These are phyloP conservation scores for Exophiala xenobiotica DNA, from an alignment of 2,329 filamentous ascomycete genomes.

Conservation along the genomic window DNA sequence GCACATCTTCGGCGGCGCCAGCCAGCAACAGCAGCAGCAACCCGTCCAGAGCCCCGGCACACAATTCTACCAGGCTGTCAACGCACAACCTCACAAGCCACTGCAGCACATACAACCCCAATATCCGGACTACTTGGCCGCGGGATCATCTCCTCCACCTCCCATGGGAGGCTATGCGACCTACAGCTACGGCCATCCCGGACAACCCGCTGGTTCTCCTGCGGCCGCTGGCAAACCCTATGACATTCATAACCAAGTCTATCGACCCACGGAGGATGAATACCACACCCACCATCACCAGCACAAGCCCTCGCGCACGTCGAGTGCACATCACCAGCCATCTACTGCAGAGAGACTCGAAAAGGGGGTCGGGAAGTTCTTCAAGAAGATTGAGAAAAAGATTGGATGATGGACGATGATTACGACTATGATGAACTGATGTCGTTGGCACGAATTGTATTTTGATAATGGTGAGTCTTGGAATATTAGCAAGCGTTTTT, in stretches of 20 bases:
- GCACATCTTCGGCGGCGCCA: constrained; percentile 18
- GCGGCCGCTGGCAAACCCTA: constrained; percentile 32
- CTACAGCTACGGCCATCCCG: constrained; percentile 42
- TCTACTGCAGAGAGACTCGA: constrained; percentile 41
- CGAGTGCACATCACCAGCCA: constrained; percentile 31
- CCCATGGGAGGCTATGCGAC: constrained; percentile 41
- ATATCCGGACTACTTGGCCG: constrained; percentile 35
- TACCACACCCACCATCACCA: constrained; percentile 37
- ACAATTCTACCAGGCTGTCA: constrained; percentile 32
- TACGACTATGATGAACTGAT: background rate
- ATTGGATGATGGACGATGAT: constrained; percentile 18
- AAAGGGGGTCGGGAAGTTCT: constrained; percentile 44
- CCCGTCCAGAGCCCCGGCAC: constrained; percentile 31
- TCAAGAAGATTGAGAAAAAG: constrained; percentile 48
- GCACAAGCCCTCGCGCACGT: constrained; percentile 26
- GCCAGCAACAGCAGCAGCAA: constrained; percentile 2
- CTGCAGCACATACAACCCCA: constrained; percentile 36
- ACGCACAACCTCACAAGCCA: constrained; percentile 30
- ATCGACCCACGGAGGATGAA: constrained; percentile 47
- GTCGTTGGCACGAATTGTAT: too few relatives aligned
- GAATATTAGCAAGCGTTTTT: background rate
- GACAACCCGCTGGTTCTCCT: constrained; percentile 25
- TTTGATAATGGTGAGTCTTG: background rate
- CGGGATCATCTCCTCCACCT: constrained; percentile 29
- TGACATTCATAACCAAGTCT: constrained; percentile 48